Conservation (phyloP, 2,329 filamentous ascomycete genomes). For the Cryphonectria carpinicola region DNA sequence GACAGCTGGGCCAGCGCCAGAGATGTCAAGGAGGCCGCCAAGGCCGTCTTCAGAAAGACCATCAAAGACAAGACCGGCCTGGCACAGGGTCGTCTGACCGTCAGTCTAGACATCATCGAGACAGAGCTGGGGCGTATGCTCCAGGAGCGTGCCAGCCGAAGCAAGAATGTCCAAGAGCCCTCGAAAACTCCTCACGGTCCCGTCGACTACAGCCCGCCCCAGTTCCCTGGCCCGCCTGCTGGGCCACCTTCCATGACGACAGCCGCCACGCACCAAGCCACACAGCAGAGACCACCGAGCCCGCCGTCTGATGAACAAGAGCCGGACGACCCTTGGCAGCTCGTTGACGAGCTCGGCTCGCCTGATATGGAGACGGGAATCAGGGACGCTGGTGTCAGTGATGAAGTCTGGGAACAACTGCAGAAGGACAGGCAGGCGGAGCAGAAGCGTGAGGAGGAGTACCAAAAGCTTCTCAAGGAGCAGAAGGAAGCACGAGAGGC, state of each 20-base stretch:
- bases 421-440: conserved; percentile 51
- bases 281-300: neutral
- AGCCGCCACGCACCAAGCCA: neutral
- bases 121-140: conserved; percentile 31
- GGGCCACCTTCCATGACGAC: neutral
- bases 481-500: conserved; percentile 37
- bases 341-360: neutral
- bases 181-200: neutral
- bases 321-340: neutral
- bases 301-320: neutral
- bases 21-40: conserved; percentile 61
- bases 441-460: conserved; percentile 42
- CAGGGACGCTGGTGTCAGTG: conserved; percentile 62
- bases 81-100: conserved; percentile 22
- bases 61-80: conserved; percentile 38
- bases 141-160: conserved; percentile 31
- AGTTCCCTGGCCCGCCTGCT: neutral
- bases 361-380: conserved; percentile 12
- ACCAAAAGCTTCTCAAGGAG: conserved; percentile 40
- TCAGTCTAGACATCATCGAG: conserved; percentile 25
- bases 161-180: neutral
- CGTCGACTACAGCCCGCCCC: neutral
- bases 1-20: conserved; percentile 66
- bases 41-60: conserved; percentile 50
- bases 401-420: conserved; percentile 65